Evolutionary conservation across 495 filamentous ascomycete genomes (phyloP).

Genomic region (Chlorociboria aeruginascens): DNA sequence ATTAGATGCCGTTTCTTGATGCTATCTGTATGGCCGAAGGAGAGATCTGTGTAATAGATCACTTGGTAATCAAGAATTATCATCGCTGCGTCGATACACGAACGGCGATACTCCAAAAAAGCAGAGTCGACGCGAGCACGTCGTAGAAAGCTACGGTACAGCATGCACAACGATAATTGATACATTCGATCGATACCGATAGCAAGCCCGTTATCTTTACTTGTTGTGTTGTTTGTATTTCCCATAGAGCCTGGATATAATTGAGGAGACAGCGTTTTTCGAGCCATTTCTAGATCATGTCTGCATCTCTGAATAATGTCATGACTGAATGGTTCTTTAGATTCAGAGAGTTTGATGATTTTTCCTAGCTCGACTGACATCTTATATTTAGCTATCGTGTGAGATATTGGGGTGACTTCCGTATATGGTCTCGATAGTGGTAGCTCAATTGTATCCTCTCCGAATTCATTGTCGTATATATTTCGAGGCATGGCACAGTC

Average conservation of each 20-base stretch:
- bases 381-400: slow-evolving; percentile 33
- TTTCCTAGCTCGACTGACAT: slow-evolving; percentile 25
- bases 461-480: slow-evolving; percentile 34
- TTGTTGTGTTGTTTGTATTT: neutral
- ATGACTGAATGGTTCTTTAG: neutral
- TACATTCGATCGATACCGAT: neutral
- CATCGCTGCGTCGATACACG: slow-evolving; percentile 3
- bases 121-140: neutral
- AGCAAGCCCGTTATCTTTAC: neutral
- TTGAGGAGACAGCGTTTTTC: neutral
- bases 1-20: neutral
- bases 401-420: slow-evolving; percentile 37
- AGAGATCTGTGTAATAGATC: neutral
- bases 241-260: neutral
- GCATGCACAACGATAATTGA: neutral
- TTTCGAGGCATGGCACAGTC: slow-evolving; percentile 24
- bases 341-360: slow-evolving; percentile 16
- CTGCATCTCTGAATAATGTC: neutral
- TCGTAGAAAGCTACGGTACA: neutral
- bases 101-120: neutral
- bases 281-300: neutral
- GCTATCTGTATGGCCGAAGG: neutral
- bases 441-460: slow-evolving; percentile 28
- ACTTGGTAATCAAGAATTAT: neutral
- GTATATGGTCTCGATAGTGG: slow-evolving; percentile 30